Conservation (phyloP, 345 rosid species). For the Psidium friedrichsthalianum region DNA sequence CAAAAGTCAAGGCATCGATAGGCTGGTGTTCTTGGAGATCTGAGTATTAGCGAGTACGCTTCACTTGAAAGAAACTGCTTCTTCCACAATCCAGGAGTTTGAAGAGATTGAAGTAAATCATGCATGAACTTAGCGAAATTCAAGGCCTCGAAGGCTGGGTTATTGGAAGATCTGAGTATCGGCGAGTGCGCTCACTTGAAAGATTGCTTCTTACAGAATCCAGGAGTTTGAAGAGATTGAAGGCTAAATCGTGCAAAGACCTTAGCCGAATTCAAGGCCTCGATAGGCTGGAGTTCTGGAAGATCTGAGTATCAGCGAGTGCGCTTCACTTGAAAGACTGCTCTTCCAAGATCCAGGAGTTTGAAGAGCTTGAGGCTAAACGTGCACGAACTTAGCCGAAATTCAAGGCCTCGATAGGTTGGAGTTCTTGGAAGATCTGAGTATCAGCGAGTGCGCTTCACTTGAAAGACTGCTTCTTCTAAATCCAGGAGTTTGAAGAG, state of each 20-base stretch:
- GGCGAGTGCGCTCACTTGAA: accelerated
- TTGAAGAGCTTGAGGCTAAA: not conserved
- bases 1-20: no score
- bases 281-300: not conserved
- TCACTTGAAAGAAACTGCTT: no score
- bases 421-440: not conserved
- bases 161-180: accelerated
- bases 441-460: not conserved
- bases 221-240: no score
- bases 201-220: no score
- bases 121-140: no score
- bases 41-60: no score
- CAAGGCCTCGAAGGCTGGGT: not conserved
- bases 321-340: not conserved
- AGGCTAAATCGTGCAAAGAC: no score
- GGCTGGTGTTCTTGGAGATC: no score
- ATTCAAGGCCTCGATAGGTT: not conserved
- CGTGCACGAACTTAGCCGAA: not conserved
- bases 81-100: no score
- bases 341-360: accelerated
- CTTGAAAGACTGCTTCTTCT: no score
- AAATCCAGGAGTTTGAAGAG: no score
- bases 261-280: not conserved
- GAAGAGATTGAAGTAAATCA: no score
- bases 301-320: accelerated